Evolutionary conservation across 306 rosid genomes (phyloP), one percentile per base, ranked within the genome.

Genomic region (Corylus avellana): DNA sequence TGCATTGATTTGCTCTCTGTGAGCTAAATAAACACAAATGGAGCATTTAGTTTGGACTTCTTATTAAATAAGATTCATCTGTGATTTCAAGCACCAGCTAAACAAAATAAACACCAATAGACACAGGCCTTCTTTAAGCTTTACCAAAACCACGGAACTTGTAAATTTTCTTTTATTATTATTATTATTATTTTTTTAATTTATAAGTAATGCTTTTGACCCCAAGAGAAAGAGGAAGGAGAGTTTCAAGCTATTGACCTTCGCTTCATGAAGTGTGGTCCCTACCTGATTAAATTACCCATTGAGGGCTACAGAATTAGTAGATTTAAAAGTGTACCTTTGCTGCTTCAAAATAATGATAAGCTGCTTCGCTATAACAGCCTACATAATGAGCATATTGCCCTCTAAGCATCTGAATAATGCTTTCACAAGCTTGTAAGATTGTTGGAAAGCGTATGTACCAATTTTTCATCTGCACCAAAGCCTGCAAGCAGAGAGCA

Each of bases 331-430:
- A 25, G 74, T 8, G 47, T 83, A 92, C 98, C 97, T 91, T 90
- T 35, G 88, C 88, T 56, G 94, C 98, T 90, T 95, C 97, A 77
- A 92, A 76, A 87, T 81, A 95, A 84, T 95, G 98, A 84, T 88
- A 91, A 57, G 90, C 84, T 78, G 98, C 98, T 86, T 95, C 97
- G 12, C 63, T 73, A 77, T 90, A 91, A 85, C 97, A 92, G 81
- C 98, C 98, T 80, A 91, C 97, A 10, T 91, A 85, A 85, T 95
- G 98, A 80, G 98, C 88, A 85, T 95, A 95, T 77, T 91, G 98
- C 82, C 98, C 98, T 80, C 98, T 88, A 53, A 95, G 97, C 97
- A 90, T 91, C 90, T 95, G 98, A 66, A 95, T 90, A 80, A 88
- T 82, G 86, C 98, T 86, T 86, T 92, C 98, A 86, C 97, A 91